Conservation (phyloP, 352 stramenopile genomes). For the Pythium folliculosum region DNA sequence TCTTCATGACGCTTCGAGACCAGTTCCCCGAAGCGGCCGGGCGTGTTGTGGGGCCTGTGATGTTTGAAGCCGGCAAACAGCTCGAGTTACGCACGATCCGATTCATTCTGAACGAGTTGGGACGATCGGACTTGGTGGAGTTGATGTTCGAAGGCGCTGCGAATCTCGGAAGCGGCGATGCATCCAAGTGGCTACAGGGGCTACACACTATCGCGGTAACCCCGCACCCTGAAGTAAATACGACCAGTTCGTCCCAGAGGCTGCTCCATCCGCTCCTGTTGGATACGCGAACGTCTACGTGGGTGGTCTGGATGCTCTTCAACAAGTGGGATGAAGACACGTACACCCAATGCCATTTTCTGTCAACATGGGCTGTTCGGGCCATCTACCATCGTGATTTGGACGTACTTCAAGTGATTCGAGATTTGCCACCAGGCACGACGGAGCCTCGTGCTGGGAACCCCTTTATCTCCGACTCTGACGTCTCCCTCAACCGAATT, state of each 20-base stretch:
- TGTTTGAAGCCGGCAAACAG: constrained; percentile 1
- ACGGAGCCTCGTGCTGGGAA: background rate
- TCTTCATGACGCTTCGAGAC: background rate
- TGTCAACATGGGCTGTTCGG: background rate
- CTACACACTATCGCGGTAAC: background rate
- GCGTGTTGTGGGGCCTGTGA: background rate
- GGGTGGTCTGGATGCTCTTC: background rate
- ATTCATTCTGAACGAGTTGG: background rate
- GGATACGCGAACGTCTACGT: background rate
- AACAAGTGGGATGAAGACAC: background rate
- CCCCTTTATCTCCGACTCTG: background rate
- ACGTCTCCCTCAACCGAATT: background rate
- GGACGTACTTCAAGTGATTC: background rate
- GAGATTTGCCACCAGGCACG: background rate
- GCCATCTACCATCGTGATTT: background rate
- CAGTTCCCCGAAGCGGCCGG: background rate
- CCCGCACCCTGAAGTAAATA: too few species aligned
- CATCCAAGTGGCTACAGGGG: background rate
- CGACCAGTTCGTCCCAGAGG: too few species aligned
- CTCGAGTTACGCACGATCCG: background rate
- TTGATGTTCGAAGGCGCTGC: background rate
- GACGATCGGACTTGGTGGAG: background rate
- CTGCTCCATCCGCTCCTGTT: background rate
- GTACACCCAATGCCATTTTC: too few species aligned
- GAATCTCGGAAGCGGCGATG: background rate